Conservation (phyloP, 2,329 filamentous ascomycete species). For the Pseudogymnoascus sp. region DNA sequence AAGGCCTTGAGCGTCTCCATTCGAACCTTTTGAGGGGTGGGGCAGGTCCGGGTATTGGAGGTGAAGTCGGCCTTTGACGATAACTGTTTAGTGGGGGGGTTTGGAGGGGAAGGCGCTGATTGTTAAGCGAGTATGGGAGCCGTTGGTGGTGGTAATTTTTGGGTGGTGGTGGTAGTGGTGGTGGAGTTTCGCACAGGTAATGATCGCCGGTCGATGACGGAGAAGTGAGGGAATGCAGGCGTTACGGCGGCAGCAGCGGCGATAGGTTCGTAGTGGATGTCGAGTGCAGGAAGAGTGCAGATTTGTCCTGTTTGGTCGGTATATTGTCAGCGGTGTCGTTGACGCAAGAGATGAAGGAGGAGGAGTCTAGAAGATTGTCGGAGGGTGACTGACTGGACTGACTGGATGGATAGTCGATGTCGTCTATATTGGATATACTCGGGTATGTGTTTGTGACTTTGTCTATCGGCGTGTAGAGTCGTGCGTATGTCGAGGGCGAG, state of each 20-base stretch:
- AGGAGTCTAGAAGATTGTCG: neutral
- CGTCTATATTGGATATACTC: neutral
- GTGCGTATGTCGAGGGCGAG: neutral
- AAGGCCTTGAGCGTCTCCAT: slow-evolving; percentile 11
- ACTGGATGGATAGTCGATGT: neutral
- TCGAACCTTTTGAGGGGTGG: neutral
- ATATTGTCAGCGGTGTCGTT: neutral
- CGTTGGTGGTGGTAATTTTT: neutral
- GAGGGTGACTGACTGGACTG: neutral
- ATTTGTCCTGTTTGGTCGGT: neutral
- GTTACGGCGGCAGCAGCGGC: neutral
- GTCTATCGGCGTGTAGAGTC: neutral
- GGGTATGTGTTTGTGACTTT: neutral
- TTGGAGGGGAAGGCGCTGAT: neutral
- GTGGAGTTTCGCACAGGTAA: neutral
- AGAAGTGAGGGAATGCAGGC: slow-evolving; percentile 2
- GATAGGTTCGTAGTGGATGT: neutral
- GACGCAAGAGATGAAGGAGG: neutral
- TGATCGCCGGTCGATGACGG: slow-evolving; percentile 6
- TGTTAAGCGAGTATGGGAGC: neutral
- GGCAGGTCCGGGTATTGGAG: neutral
- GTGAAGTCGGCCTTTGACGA: neutral
- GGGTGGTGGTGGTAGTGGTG: neutral
- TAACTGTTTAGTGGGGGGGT: neutral
- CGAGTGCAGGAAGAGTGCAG: neutral